These are phyloP conservation scores for Puccinia polysora DNA, from an alignment of 1,284 basidiomycete species.

Conservation along the genomic window DNA sequence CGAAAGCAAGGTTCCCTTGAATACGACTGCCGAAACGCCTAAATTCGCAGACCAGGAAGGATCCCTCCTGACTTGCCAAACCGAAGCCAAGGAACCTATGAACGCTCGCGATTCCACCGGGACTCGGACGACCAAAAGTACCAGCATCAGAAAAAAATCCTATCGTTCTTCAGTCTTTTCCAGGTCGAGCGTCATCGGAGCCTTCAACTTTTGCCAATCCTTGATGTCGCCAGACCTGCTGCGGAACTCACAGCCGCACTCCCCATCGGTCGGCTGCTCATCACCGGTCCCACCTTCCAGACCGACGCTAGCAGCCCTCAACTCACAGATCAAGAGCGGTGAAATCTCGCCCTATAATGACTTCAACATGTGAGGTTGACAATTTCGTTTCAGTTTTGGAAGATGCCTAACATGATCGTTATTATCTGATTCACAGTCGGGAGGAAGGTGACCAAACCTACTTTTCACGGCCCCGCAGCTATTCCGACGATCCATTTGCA, in stretches of 20 bases:
- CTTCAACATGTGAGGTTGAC: too few species aligned
- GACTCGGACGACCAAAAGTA: too few species aligned
- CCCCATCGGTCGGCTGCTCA: neutral
- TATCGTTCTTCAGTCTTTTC: neutral
- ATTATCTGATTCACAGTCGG: neutral
- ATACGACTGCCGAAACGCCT: too few species aligned
- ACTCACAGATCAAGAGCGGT: too few species aligned
- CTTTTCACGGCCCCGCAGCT: neutral
- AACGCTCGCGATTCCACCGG: too few species aligned
- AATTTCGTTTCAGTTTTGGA: too few species aligned
- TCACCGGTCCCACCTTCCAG: neutral
- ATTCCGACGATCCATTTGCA: slow-evolving; percentile 18
- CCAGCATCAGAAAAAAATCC: too few species aligned
- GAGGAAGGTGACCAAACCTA: neutral
- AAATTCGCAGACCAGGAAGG: too few species aligned
- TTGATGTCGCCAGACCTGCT: neutral
- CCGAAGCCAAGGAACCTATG: too few species aligned
- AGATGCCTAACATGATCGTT: neutral
- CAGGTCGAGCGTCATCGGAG: slow-evolving; percentile 4
- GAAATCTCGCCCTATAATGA: too few species aligned
- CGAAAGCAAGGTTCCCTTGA: too few species aligned
- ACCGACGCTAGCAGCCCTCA: neutral
- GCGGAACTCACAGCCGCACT: neutral
- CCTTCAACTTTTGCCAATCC: neutral
- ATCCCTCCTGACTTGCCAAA: too few species aligned